Conservation (phyloP, 164 flowering plant species). For the Nymphaea colorata region DNA sequence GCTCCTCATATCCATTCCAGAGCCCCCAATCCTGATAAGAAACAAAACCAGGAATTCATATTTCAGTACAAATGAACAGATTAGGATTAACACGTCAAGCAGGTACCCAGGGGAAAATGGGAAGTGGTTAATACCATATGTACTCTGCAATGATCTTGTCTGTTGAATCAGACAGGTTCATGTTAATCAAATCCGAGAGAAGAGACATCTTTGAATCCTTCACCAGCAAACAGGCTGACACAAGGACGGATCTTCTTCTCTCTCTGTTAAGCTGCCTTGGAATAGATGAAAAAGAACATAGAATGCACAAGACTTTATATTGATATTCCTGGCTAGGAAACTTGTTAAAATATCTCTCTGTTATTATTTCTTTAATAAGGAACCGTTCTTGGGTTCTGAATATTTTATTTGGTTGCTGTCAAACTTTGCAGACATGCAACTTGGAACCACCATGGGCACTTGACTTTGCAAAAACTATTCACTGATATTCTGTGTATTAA, state of each 20-base stretch:
- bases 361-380: not conserved
- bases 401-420: not conserved
- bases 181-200: constrained; percentile 55
- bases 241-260: not conserved
- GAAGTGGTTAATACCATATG: constrained; percentile 40
- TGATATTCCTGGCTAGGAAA: not conserved
- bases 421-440: not conserved
- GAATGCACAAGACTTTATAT: not conserved
- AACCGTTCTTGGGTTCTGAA: not conserved
- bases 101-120: not conserved
- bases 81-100: not conserved
- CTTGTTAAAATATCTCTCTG: too few relatives aligned
- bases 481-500: too few relatives aligned
- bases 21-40: constrained; percentile 50
- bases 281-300: not conserved
- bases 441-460: not conserved
- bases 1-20: constrained; percentile 60
- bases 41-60: not conserved
- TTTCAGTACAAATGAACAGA: not conserved
- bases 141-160: constrained; percentile 67
- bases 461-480: not conserved
- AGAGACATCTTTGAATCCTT: constrained; percentile 27
- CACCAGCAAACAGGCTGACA: not conserved
- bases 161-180: constrained; percentile 46
- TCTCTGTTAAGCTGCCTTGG: not conserved